Evolutionary conservation across 75 land plant genomes (phyloP).

Genomic region (Pseudotsuga menziesii): DNA sequence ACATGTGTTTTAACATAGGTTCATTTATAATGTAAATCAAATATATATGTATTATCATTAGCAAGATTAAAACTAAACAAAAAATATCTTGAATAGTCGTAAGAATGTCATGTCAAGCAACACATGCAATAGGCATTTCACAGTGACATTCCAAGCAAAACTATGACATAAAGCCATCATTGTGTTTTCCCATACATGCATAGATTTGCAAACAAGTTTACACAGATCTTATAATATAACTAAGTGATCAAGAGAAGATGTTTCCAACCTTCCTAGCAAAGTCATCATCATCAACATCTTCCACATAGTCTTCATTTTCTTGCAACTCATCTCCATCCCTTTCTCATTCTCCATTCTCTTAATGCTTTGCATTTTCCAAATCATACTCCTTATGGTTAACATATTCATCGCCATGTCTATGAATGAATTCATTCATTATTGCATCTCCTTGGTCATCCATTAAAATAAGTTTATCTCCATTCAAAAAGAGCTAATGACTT

Average conservation of each 20-base stretch:
- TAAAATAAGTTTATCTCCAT: not conserved
- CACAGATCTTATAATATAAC: not conserved
- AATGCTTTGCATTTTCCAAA: not conserved
- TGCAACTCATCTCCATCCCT: slow-evolving; percentile 7
- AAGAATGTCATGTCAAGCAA: too few relatives aligned
- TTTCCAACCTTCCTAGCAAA: slow-evolving; percentile 66
- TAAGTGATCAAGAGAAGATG: slow-evolving; percentile 31
- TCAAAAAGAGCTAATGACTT: not conserved
- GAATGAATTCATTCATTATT: slow-evolving; percentile 2
- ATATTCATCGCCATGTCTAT: not conserved
- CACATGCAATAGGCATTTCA: not conserved
- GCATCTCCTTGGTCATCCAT: not conserved
- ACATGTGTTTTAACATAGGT: too few relatives aligned
- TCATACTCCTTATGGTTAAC: slow-evolving; percentile 3
- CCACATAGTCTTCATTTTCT: slow-evolving; percentile 33
- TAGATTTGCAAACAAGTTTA: not conserved
- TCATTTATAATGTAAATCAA: too few relatives aligned
- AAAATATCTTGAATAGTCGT: too few relatives aligned
- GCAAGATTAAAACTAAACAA: too few relatives aligned
- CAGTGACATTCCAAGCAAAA: not conserved
- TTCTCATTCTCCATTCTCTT: not conserved
- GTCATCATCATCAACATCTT: slow-evolving; percentile 68
- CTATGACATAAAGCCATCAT: not conserved
- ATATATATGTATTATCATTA: too few relatives aligned
- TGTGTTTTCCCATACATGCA: not conserved